These are phyloP conservation scores for Massarina eburnea DNA, from an alignment of 2,329 filamentous ascomycete genomes.

Conservation along the genomic window DNA sequence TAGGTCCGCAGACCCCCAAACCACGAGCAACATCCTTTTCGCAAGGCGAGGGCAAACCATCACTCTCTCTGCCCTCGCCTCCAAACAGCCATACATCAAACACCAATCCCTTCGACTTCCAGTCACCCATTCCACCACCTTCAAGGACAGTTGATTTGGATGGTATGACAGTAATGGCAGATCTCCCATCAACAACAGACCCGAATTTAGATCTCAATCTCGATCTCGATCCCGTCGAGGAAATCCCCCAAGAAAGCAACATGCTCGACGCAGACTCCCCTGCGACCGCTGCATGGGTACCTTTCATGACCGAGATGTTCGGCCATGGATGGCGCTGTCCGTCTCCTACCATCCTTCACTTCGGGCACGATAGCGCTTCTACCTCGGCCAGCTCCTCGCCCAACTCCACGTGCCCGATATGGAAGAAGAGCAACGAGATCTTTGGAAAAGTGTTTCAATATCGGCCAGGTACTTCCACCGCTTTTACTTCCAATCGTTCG, in stretches of 20 bases:
- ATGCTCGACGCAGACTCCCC: constrained; percentile 21
- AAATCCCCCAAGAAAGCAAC: constrained; percentile 14
- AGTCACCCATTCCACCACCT: constrained; percentile 6
- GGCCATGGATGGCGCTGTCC: constrained; percentile 32
- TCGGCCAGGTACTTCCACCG: constrained; percentile 13
- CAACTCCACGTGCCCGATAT: constrained; percentile 24
- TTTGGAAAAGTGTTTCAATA: constrained; percentile 29
- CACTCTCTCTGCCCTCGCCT: constrained; percentile 10
- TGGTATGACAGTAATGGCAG: constrained; percentile 33
- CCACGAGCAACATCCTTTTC: constrained; percentile 13
- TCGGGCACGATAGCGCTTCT: constrained; percentile 16
- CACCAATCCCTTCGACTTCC: constrained; percentile 17
- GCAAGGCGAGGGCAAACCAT: constrained; percentile 16
- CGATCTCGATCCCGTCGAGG: constrained; percentile 17
- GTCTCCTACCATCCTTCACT: constrained; percentile 32
- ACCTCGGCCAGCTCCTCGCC: constrained; percentile 3
- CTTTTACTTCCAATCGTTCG: constrained; percentile 8
- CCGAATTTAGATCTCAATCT: constrained; percentile 11
- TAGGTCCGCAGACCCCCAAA: constrained; percentile 29
- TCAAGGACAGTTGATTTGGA: constrained; percentile 29
- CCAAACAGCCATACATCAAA: constrained; percentile 7
- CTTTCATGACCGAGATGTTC: constrained; percentile 36
- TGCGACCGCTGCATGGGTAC: constrained; percentile 28
- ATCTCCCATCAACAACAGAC: constrained; percentile 8
- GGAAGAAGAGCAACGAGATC: constrained; percentile 35